Conservation (phyloP, 306 rosid genomes). For the Castanea mollissima region DNA sequence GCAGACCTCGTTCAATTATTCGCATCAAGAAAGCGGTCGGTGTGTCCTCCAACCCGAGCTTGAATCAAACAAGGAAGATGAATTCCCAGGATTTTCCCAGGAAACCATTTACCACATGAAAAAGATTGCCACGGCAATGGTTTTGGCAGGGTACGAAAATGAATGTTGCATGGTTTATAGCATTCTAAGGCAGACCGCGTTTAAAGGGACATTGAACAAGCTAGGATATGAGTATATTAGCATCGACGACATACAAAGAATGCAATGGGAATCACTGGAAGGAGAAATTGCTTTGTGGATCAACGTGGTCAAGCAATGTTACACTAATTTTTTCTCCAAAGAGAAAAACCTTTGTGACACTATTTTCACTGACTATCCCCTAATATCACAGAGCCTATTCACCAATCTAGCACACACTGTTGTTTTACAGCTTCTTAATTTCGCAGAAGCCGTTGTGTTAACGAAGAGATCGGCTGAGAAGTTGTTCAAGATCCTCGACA, state of each 20-base stretch:
- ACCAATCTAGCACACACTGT: constrained; percentile 38
- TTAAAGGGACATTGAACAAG: constrained; percentile 31
- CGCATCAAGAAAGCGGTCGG: constrained; percentile 11
- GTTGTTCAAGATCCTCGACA: constrained; percentile 70
- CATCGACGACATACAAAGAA: constrained; percentile 62
- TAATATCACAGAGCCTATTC: constrained; percentile 36
- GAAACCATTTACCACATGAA: constrained; percentile 38
- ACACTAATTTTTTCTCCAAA: constrained; percentile 39
- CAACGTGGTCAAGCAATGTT: constrained; percentile 50
- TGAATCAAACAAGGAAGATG: constrained; percentile 9
- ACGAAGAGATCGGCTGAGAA: constrained; percentile 63
- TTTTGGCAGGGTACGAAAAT: constrained; percentile 48
- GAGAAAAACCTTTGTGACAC: constrained; percentile 49
- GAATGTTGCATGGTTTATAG: constrained; percentile 60
- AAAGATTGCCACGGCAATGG: constrained; percentile 53
- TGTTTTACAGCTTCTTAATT: constrained; percentile 48
- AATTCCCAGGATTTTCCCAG: constrained; percentile 32
- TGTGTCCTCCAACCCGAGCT: background rate
- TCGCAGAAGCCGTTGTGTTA: constrained; percentile 53
- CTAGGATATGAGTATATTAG: constrained; percentile 38
- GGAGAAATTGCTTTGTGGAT: constrained; percentile 64
- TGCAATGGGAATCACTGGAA: constrained; percentile 66
- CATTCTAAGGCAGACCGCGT: constrained; percentile 43
- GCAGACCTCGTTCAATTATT: constrained; percentile 36
- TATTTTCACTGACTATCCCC: constrained; percentile 37